A percentile compares a stretch with the other conserved stretches of the same genome.
These are phyloP conservation scores for Leishmania aethiopica DNA, from an alignment of 208 protist genomes.

Conservation along the genomic window DNA sequence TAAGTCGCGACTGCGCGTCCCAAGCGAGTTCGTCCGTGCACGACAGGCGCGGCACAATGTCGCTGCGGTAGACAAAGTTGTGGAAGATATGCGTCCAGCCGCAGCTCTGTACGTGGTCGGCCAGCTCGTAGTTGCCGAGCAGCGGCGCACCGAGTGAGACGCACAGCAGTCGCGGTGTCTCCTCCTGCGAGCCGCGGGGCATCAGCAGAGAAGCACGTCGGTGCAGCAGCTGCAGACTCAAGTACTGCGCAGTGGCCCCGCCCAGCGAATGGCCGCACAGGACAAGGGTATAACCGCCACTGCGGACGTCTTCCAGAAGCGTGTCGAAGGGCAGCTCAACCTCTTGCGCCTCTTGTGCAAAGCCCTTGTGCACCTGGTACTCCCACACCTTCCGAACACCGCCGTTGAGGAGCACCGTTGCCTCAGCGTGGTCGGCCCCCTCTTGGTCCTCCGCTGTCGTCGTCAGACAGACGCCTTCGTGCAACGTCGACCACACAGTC, in stretches of 20 bases:
- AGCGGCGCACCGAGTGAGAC: constrained; percentile 74
- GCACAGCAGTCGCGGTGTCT: constrained; percentile 48
- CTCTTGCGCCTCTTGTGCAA: constrained; percentile 63
- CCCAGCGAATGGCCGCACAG: constrained; percentile 84
- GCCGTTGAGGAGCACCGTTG: constrained; percentile 30
- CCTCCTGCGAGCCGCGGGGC: constrained; percentile 21
- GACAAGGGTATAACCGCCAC: constrained; percentile 67
- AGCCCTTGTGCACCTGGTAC: constrained; percentile 69
- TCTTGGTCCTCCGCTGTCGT: background rate
- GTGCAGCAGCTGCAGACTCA: constrained; percentile 58
- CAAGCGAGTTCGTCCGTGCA: constrained; percentile 57
- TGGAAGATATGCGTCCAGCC: constrained; percentile 72
- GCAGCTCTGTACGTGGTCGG: constrained; percentile 47
- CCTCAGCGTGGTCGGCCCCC: background rate
- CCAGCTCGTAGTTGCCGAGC: constrained; percentile 71
- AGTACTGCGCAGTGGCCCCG: constrained; percentile 67
- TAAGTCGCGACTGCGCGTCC: constrained; percentile 39
- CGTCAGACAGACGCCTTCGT: constrained; percentile 37
- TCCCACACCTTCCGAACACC: constrained; percentile 54
- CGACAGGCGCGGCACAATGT: constrained; percentile 74
- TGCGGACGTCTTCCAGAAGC: constrained; percentile 50
- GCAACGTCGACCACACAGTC: constrained; percentile 39
- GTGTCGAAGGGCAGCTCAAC: constrained; percentile 43
- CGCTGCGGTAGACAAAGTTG: constrained; percentile 68
- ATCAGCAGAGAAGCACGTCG: constrained; percentile 28